Base-by-base conservation (phyloP, 345 rosid genomes). In the Linum tenue region DNA sequence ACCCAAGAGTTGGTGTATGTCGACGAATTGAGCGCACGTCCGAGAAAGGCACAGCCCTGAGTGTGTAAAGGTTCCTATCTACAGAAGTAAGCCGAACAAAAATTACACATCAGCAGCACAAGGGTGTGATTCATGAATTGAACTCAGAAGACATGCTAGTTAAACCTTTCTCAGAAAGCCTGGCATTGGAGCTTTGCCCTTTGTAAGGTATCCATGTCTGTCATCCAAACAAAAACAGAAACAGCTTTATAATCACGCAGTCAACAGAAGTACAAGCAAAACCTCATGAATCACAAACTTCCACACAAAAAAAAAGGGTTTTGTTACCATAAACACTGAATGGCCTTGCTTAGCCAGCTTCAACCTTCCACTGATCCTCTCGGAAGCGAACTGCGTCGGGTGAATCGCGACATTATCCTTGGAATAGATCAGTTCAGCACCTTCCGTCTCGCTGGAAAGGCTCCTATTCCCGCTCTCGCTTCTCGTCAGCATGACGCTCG, bases 171-270 rank as follows among this genome's bases (percentile, higher is more conserved):
- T 87, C 96, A 39, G 95, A 77, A 42, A 87, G 69, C 77, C 81
- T 85, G 1, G 88, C 85, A 62, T 75, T 84, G 5, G 95, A 74
- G 69, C 66, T 78, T 68, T 86, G 87, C 37, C 89, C 96, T 80
- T 87, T 87, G 81, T 84, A 89, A 1, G 99, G 99, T 74, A 75
- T 84, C 99, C 99, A 95, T 15, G 91, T 84, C 99, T 91, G 73
- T 17, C 59, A 71, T 67, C 69, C 75, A 14, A 39, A 3, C 10
- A 40, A 68, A 43, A 41, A 15, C 57, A 15, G 39, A 59, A 62
- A 11, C 5, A 35, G 35, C 38, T 17, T 2, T 4, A 17, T n/a
- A 48, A 48, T 15, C 53, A 48, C 53, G 53, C 53, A 48, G 53
- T 48, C 12, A 22, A 43, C 7, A 39, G 53, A 39, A 15, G 22